Percentiles rank a stretch among this genome's conserved stretches.
Evolutionary conservation across 768 basidiomycete genomes (phyloP).

Genomic region (Artomyces pyxidatus): DNA sequence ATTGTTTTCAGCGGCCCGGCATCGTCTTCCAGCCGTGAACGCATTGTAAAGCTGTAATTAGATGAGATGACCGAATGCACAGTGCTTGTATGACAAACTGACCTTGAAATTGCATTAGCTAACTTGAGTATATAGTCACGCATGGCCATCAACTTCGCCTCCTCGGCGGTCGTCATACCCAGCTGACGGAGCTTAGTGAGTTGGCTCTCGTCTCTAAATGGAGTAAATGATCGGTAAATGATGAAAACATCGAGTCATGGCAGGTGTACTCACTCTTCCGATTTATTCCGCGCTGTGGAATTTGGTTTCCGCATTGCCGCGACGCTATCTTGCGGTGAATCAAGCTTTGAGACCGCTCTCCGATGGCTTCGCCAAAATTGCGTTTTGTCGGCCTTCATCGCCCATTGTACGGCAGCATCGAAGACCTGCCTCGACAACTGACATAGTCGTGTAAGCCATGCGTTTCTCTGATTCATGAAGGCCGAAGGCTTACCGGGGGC

Average conservation of each 20-base stretch:
- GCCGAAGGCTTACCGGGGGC: constrained; percentile 50
- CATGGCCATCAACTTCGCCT: constrained; percentile 82
- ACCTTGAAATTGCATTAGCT: constrained; percentile 75
- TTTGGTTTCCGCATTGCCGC: constrained; percentile 51
- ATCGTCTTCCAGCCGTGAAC: constrained; percentile 55
- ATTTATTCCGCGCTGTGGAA: constrained; percentile 39
- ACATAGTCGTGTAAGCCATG: too few species aligned
- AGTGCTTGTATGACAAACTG: constrained; percentile 10
- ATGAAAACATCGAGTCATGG: not conserved
- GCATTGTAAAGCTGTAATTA: constrained; percentile 58
- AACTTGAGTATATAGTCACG: constrained; percentile 83
- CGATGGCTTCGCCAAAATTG: constrained; percentile 68
- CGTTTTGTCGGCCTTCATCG: constrained; percentile 73
- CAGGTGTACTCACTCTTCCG: constrained; percentile 67
- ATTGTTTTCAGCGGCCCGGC: constrained; percentile 54
- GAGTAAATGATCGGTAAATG: constrained; percentile 1
- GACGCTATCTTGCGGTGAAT: constrained; percentile 68
- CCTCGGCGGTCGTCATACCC: constrained; percentile 78
- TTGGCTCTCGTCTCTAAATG: constrained; percentile 65
- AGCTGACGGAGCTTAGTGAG: constrained; percentile 75
- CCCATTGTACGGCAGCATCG: constrained; percentile 83
- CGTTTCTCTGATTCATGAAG: not conserved
- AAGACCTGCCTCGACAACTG: constrained; percentile 66
- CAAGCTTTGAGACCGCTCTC: constrained; percentile 38
- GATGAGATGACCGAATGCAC: constrained; percentile 1